Evolutionary conservation across 208 protist species (phyloP).

Genomic region (Balamuthia mandrillaris): DNA sequence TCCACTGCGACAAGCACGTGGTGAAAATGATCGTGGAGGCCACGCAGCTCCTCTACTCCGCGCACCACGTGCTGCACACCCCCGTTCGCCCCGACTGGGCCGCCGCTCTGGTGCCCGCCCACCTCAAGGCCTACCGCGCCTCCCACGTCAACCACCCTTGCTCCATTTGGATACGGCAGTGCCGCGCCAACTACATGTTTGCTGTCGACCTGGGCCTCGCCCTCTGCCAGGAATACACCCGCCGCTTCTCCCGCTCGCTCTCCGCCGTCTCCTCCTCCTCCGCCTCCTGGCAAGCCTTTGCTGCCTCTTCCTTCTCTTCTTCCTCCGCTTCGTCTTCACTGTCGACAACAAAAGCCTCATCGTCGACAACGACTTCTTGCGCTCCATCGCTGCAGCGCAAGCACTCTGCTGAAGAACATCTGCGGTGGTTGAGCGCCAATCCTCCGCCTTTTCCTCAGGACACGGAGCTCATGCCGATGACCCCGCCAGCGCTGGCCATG

Average conservation of each 20-base stretch:
- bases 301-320: too few relatives aligned
- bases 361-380: too few relatives aligned
- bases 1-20: not conserved
- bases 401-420: not conserved
- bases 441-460: not conserved
- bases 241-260: not conserved
- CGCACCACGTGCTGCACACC: not conserved
- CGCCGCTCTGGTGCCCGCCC: not conserved
- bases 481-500: not conserved
- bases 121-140: not conserved
- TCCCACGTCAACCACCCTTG: not conserved
- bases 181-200: not conserved
- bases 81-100: not conserved
- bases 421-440: not conserved
- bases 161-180: not conserved
- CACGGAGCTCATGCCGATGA: too few relatives aligned
- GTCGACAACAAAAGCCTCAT: too few relatives aligned
- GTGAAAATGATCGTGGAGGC: not conserved
- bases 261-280: too few relatives aligned
- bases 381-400: too few relatives aligned
- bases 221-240: not conserved
- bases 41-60: not conserved
- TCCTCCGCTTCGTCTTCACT: too few relatives aligned
- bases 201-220: not conserved
- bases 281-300: too few relatives aligned